Conservation (phyloP, 768 basidiomycete genomes). For the Phaffia tasmanica region DNA sequence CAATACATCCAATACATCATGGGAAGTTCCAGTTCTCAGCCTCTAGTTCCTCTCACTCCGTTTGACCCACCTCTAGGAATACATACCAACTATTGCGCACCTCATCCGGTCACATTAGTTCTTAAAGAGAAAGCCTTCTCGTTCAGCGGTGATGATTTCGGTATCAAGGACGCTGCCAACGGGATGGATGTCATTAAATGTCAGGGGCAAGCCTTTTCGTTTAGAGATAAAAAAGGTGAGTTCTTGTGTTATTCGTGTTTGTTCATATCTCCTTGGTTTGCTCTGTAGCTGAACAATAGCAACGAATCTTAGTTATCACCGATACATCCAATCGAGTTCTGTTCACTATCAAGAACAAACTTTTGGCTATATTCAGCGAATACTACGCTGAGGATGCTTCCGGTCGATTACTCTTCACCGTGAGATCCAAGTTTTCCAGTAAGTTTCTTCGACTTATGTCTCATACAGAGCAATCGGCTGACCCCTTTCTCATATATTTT, state of each 20-base stretch:
- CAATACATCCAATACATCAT: no score
- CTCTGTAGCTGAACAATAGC: no score
- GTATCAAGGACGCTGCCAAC: conserved; percentile 32
- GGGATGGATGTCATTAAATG: conserved; percentile 31
- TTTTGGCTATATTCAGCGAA: not conserved
- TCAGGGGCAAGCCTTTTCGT: conserved; percentile 32
- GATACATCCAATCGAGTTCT: not conserved
- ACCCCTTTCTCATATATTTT: no score
- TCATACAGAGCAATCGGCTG: not conserved
- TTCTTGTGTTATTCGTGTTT: not conserved
- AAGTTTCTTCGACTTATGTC: conserved; percentile 19
- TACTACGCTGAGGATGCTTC: conserved; percentile 26
- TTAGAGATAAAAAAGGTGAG: conserved; percentile 36
- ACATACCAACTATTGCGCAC: conserved; percentile 32
- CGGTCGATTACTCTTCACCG: conserved; percentile 33
- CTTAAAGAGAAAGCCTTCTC: conserved; percentile 36
- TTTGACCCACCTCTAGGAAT: conserved; percentile 34
- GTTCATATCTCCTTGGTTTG: not conserved
- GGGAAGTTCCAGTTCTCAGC: no score
- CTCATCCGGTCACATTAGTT: conserved; percentile 32
- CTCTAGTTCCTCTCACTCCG: conserved; percentile 26
- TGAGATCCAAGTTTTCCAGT: conserved; percentile 29
- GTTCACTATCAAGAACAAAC: not conserved
- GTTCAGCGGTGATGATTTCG: conserved; percentile 36
- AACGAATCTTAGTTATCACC: no score